Evolutionary conservation across 306 rosid species (phyloP).

Genomic region (Coriaria nepalensis): DNA sequence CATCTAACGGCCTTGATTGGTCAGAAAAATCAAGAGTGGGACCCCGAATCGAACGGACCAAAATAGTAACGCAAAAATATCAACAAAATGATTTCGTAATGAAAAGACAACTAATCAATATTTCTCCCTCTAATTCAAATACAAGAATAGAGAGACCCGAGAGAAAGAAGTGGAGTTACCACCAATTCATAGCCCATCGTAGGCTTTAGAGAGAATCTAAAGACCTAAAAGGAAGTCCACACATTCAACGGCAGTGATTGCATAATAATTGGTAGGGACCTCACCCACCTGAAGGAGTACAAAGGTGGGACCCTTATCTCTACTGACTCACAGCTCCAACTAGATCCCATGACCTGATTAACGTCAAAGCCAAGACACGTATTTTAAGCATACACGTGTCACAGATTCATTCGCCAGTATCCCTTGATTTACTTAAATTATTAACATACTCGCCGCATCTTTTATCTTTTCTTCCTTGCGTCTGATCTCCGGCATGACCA

Average conservation of each 20-base stretch:
- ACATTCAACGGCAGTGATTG: constrained; percentile 11
- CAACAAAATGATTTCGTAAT: constrained; percentile 1
- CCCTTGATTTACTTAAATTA: background rate
- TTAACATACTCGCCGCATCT: background rate
- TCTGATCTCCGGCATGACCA: background rate
- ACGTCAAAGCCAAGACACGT: constrained; percentile 14
- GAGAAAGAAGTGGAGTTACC: background rate
- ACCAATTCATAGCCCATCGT: no score
- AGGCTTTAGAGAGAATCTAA: no score
- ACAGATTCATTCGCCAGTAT: constrained; percentile 9
- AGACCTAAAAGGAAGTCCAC: constrained; percentile 2
- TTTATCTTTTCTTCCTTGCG: background rate
- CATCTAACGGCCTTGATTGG: constrained; percentile 16
- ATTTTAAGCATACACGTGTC: constrained; percentile 27
- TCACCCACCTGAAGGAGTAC: constrained; percentile 7
- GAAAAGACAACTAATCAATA: no score
- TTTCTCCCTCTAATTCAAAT: background rate
- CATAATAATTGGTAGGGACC: constrained; percentile 21
- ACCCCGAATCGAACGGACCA: background rate
- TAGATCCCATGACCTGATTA: constrained; percentile 9
- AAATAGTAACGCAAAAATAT: constrained; percentile 2
- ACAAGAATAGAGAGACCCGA: background rate
- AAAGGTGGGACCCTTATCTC: constrained; percentile 3
- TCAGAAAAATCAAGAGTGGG: constrained; percentile 14
- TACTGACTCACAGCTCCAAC: constrained; percentile 2